Base-by-base conservation (phyloP, 106 monocot species). In the Triglochin maritima region DNA sequence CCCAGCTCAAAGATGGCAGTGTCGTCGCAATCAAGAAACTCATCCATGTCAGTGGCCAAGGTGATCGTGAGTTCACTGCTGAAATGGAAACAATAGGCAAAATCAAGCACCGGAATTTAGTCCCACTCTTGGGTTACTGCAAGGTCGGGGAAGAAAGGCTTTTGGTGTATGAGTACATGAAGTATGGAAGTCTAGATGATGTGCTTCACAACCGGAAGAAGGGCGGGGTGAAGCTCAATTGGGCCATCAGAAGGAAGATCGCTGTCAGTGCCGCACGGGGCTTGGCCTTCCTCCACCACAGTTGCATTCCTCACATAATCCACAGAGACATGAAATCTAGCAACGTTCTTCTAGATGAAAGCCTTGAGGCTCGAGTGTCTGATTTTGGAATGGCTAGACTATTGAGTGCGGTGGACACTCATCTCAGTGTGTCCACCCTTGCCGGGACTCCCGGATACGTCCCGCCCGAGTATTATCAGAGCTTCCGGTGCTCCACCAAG, bases 291-390 rank as follows among this genome's bases (percentile, higher is more conserved):
- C 82, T 94, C 51, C 93, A 94, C 72, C 93, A 89, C 78, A 94
- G 72, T 62, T 94, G 89, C 82, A 74, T 83, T 17, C 89, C 93
- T 12, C 89, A 94, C 60, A 89, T 94, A 71, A 94, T 94, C 47
- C 93, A 94, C 74, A 45, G 93, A 14, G 93, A 94, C 66, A 94
- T 94, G 93, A 94, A 94, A 53, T 94, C 89, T 5, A 89, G 86
- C 71, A 94, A 94, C 17, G 89, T 94, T 11, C 78, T 94, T 13
- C 58, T 94, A 7, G 93, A 94, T 51, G 89, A 84, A 17, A 75
- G 79, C 16, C 66, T 86, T 16, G 93, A 94, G 65, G 93, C 93
- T 3, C 69, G 88, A 68, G 89, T 86, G 46, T 86, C 93, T 1
- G 89, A 94, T 78, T 94, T 94, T 48, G 93, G 93, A 14, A 94